These are phyloP conservation scores for Chlorociboria aeruginascens DNA, from an alignment of 495 filamentous ascomycete species.

Conservation along the genomic window DNA sequence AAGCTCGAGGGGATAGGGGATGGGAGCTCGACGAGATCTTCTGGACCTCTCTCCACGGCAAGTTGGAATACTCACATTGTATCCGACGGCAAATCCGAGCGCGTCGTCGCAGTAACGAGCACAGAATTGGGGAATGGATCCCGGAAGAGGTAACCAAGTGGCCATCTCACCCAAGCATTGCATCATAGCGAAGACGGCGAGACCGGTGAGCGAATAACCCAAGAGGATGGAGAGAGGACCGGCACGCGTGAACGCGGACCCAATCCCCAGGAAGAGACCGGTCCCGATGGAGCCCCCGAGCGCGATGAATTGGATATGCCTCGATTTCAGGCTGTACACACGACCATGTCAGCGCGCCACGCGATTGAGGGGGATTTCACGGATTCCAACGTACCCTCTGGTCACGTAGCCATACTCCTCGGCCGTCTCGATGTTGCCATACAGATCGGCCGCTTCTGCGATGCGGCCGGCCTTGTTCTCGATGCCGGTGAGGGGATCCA, in stretches of 20 bases:
- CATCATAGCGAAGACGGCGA: constrained; percentile 51
- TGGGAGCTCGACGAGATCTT: background rate
- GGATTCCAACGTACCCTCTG: constrained; percentile 14
- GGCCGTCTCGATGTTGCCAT: constrained; percentile 16
- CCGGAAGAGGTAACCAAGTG: constrained; percentile 50
- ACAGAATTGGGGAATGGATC: constrained; percentile 64
- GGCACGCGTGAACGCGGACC: constrained; percentile 45
- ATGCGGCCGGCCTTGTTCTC: constrained; percentile 13
- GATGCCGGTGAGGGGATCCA: constrained; percentile 10
- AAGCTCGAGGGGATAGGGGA: background rate
- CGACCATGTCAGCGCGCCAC: background rate
- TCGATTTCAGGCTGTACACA: constrained; percentile 26
- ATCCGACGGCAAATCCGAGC: constrained; percentile 69
- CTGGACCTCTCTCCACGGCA: too few species aligned
- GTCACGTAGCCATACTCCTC: constrained; percentile 21
- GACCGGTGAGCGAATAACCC: constrained; percentile 57
- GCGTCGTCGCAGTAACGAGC: constrained; percentile 61
- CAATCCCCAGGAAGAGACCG: constrained; percentile 63
- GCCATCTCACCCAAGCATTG: constrained; percentile 24
- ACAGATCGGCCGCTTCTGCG: constrained; percentile 14
- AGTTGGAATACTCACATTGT: constrained; percentile 40
- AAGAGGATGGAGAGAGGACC: constrained; percentile 58
- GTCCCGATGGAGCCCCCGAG: constrained; percentile 65
- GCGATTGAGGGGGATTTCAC: background rate
- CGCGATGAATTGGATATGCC: constrained; percentile 51